Conservation (phyloP, 1,284 basidiomycete genomes). For the Cryptococcus sp. region DNA sequence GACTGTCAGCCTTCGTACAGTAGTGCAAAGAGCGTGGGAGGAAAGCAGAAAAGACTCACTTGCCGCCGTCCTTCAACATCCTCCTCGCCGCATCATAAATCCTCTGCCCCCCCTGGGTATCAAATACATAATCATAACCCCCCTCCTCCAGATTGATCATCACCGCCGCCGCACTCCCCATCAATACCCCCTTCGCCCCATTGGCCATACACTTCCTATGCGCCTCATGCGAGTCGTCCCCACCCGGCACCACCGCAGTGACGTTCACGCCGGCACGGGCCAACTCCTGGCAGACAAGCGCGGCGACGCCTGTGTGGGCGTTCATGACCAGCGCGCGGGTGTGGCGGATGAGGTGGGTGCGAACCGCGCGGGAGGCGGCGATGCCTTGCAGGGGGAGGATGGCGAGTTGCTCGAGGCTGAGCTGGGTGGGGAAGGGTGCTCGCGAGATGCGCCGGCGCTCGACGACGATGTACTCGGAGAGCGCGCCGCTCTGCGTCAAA, state of each 20-base stretch:
- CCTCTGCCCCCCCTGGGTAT: conserved; percentile 70
- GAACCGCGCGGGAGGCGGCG: conserved; percentile 70
- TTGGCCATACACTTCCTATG: conserved; percentile 35
- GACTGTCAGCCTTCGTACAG: neutral
- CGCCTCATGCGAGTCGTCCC: conserved; percentile 29
- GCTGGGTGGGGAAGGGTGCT: conserved; percentile 53
- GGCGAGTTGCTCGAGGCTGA: conserved; percentile 72
- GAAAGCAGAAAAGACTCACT: conserved; percentile 34
- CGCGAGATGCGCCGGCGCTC: conserved; percentile 73
- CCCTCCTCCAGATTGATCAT: conserved; percentile 41
- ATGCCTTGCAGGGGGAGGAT: conserved; percentile 72
- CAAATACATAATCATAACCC: conserved; percentile 69
- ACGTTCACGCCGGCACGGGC: conserved; percentile 41
- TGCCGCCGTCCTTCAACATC: conserved; percentile 55
- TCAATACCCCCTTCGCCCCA: conserved; percentile 45
- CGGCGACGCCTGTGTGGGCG: conserved; percentile 71
- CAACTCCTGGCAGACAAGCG: conserved; percentile 71
- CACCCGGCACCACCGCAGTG: conserved; percentile 42
- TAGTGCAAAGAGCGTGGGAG: neutral
- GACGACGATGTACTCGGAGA: conserved; percentile 75
- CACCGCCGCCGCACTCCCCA: conserved; percentile 38
- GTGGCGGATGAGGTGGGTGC: conserved; percentile 52
- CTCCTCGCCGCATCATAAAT: conserved; percentile 68
- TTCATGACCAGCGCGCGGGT: conserved; percentile 64
- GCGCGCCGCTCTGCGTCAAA: conserved; percentile 63